phyloP scores from a whole-genome alignment of 2,329 filamentous ascomycete species.

The Claviceps sp. region DNA sequence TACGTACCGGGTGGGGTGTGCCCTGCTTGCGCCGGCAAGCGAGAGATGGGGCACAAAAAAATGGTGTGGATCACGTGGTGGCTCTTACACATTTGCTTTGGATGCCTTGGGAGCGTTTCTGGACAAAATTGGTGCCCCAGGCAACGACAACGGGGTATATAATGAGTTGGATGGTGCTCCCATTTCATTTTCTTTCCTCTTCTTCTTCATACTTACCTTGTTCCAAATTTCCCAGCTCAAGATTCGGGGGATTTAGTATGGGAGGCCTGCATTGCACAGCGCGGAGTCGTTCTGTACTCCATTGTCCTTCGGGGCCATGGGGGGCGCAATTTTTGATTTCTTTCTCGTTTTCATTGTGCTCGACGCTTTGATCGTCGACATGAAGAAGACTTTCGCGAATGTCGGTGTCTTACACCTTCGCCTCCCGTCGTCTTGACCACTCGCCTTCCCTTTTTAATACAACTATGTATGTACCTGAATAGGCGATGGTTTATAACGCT shows the following conservation, averaged over 20 bases:
- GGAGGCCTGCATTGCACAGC: constrained; percentile 43
- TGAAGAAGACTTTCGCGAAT: constrained; percentile 26
- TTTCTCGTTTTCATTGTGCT: constrained; percentile 30
- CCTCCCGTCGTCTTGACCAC: too few relatives aligned
- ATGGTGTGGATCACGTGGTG: constrained; percentile 13
- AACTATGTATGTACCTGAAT: too few relatives aligned
- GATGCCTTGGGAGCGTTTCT: constrained; percentile 2
- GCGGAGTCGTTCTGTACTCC: constrained; percentile 34
- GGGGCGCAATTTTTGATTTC: constrained; percentile 41
- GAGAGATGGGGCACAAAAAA: constrained; percentile 6
- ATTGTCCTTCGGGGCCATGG: constrained; percentile 43
- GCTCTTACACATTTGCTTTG: constrained; percentile 8
- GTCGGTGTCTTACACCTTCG: too few relatives aligned
- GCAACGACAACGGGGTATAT: constrained; percentile 21
- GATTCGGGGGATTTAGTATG: constrained; percentile 28
- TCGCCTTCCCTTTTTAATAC: too few relatives aligned
- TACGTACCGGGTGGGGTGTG: constrained; percentile 21
- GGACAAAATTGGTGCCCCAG: constrained; percentile 10
- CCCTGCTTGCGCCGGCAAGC: constrained; percentile 6
- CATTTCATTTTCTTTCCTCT: constrained; percentile 17
- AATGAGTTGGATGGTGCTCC: constrained; percentile 6
- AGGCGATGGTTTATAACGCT: too few relatives aligned
- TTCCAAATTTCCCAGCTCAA: constrained; percentile 30
- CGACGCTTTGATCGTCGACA: constrained; percentile 23
- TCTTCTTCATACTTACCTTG: constrained; percentile 43